phyloP scores from a whole-genome alignment of 495 filamentous ascomycete genomes.

The Penicillium herquei region DNA sequence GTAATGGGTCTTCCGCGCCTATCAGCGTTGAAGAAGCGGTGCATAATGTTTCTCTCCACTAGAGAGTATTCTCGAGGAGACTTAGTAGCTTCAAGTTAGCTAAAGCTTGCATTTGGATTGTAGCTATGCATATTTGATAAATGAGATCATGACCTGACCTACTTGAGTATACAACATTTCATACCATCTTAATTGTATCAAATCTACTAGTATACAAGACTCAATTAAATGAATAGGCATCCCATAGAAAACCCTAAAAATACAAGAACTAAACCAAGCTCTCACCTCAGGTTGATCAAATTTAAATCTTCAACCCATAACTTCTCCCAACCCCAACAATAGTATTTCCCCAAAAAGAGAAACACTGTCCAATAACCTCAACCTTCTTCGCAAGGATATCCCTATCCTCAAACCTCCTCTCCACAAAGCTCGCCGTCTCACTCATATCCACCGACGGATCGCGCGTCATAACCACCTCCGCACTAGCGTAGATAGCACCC shows the following conservation, averaged over 20 bases:
- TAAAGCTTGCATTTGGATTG: not conserved
- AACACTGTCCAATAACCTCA: conserved; percentile 65
- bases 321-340: conserved; percentile 42
- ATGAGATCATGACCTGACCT: not conserved
- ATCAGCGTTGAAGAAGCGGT: conserved; percentile 42
- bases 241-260: not conserved
- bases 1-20: conserved; percentile 3
- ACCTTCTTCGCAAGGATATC: conserved; percentile 55
- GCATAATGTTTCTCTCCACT: conserved; percentile 38
- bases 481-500: conserved; percentile 75
- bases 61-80: not conserved
- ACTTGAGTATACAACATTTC: too few species aligned
- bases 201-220: too few species aligned
- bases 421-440: conserved; percentile 78
- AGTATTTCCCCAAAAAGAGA: conserved; percentile 69
- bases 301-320: conserved; percentile 52
- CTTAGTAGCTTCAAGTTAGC: too few species aligned
- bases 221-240: not conserved
- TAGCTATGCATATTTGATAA: not conserved
- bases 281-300: too few species aligned
- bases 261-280: too few species aligned
- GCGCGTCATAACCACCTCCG: conserved; percentile 91
- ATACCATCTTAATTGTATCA: too few species aligned
- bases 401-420: conserved; percentile 70
- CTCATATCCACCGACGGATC: conserved; percentile 64